A percentile compares a stretch with the other conserved stretches of the same genome.
Conservation (phyloP, 306 rosid species). For the Citrullus amarus region DNA sequence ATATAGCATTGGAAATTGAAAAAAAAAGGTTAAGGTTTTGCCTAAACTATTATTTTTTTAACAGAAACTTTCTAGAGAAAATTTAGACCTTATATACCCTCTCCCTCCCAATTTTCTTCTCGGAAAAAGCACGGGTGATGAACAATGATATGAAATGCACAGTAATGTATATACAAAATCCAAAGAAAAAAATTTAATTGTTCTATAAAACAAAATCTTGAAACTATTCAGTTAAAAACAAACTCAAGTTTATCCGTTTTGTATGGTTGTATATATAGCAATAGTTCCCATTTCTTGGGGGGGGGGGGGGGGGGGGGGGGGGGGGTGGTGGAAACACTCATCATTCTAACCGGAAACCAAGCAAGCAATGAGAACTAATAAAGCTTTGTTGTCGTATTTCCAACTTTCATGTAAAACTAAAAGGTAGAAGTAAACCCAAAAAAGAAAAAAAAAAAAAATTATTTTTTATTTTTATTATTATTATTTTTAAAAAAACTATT, state of each 20-base stretch:
- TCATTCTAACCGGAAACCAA: neutral
- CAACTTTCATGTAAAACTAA: neutral
- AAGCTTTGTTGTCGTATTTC: neutral
- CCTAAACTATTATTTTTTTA: too few relatives aligned
- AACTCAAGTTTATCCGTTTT: neutral
- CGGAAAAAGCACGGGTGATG: too few relatives aligned
- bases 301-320: too few relatives aligned
- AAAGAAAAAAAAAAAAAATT: too few relatives aligned
- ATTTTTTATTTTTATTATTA: too few relatives aligned
- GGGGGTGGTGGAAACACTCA: too few relatives aligned
- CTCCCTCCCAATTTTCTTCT: too few relatives aligned
- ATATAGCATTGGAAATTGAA: too few relatives aligned
- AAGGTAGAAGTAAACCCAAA: neutral
- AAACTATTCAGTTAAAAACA: neutral
- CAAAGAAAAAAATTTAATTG: neutral
- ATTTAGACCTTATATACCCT: too few relatives aligned
- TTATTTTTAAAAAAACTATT: too few relatives aligned
- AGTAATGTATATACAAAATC: neutral
- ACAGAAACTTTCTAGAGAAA: too few relatives aligned
- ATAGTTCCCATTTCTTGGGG: neutral
- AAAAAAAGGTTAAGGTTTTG: too few relatives aligned
- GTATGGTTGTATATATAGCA: neutral
- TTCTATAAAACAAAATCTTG: neutral
- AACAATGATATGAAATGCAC: neutral
- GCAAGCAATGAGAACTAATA: neutral